These are phyloP conservation scores for Graphilbum fragrans DNA, from an alignment of 2,329 filamentous ascomycete genomes.

Conservation along the genomic window DNA sequence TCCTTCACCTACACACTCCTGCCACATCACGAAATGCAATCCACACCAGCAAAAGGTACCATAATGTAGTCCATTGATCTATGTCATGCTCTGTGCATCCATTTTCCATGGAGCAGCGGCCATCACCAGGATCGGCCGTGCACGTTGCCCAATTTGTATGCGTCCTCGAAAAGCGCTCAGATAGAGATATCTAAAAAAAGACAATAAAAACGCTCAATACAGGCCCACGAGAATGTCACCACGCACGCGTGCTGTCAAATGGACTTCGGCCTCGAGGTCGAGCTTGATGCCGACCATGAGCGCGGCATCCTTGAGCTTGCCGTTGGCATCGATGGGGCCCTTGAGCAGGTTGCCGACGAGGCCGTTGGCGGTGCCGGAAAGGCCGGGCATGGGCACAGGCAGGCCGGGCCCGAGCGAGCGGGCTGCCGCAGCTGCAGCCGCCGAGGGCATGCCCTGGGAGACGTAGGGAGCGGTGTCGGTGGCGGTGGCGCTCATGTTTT, in stretches of 20 bases:
- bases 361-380: constrained; percentile 22
- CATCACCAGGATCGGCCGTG: constrained; percentile 6
- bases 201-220: constrained; percentile 23
- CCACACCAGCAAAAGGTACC: no score
- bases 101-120: not conserved
- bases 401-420: constrained; percentile 9
- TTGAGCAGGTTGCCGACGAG: constrained; percentile 36
- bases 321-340: constrained; percentile 43
- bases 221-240: constrained; percentile 50
- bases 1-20: no score
- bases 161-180: not conserved
- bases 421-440: constrained; percentile 3
- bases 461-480: constrained; percentile 6
- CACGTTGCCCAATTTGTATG: no score
- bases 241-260: constrained; percentile 45
- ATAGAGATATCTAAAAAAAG: not conserved
- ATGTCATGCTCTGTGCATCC: not conserved
- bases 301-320: constrained; percentile 43
- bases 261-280: constrained; percentile 50
- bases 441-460: constrained; percentile 7
- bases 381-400: constrained; percentile 19
- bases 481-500: constrained; percentile 7
- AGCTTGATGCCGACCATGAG: constrained; percentile 51
- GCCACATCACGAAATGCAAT: no score
- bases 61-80: no score